A percentile compares a stretch with the other conserved stretches of the same genome.
phyloP scores from a whole-genome alignment of 345 rosid genomes.

The Camelina sativa region DNA sequence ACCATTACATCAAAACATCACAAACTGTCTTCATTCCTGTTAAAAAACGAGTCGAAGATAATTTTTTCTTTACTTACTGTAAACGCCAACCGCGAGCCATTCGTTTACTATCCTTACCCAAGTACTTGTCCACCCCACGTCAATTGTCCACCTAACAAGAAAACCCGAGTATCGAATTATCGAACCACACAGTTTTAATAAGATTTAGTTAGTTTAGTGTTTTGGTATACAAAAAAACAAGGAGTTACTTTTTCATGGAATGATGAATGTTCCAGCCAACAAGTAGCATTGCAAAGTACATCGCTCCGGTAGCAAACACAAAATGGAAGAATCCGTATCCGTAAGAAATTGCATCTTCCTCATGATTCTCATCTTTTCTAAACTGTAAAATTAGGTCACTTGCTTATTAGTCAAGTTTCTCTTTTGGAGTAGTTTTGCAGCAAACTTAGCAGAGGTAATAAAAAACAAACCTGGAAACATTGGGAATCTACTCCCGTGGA shows the following conservation, averaged over 20 bases:
- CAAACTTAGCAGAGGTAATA: neutral
- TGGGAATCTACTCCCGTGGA: conserved; percentile 94
- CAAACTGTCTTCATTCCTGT: neutral
- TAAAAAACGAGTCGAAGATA: neutral
- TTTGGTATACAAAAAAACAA: neutral
- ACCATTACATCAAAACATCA: neutral
- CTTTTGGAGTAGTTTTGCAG: neutral
- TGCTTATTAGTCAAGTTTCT: conserved; percentile 46
- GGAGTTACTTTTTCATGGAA: conserved; percentile 65
- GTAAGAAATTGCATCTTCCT: conserved; percentile 76
- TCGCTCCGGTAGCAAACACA: conserved; percentile 93
- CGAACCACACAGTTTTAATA: neutral
- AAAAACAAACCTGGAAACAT: conserved; percentile 79
- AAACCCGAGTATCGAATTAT: neutral
- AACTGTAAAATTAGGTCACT: conserved; percentile 35
- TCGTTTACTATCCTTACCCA: conserved; percentile 94
- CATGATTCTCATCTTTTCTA: conserved; percentile 56
- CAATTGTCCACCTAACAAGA: conserved; percentile 86
- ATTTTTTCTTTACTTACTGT: conserved; percentile 58
- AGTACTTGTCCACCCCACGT: conserved; percentile 98
- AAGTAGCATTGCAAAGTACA: conserved; percentile 94
- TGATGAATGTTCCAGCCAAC: conserved; percentile 94
- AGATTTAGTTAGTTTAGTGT: neutral
- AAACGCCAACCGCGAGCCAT: conserved; percentile 93
- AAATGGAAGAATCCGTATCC: conserved; percentile 98